Evolutionary conservation across 208 protist species (phyloP), one percentile per base, ranked within the genome.

Genomic region (Jaenimonas drosophilae): DNA sequence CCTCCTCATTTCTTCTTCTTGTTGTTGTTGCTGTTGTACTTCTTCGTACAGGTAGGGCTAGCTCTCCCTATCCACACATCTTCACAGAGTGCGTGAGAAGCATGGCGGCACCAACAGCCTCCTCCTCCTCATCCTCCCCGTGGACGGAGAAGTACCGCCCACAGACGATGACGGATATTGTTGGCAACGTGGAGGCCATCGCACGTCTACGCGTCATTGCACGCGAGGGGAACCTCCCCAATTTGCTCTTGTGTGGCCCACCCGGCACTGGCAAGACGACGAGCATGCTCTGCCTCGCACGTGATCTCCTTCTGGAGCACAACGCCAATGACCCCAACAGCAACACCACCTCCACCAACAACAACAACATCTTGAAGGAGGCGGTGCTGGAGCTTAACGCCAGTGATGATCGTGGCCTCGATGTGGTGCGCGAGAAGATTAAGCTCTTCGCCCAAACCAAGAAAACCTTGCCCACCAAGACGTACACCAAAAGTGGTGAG

Each of bases 131-230:
- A n/a, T n/a, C n/a, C n/a, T n/a, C n/a, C 21, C 97, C 97, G 38
- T 99, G 97, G 97, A 88, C 99, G 27, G 98, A 99, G 65, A 99
- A 99, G 76, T 99, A 99, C 67, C 76, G 98, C 21, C 98, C 98
- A 11, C 59, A 71, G 28, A 77, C 75, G 24, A 83, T 99, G 41
- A 59, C 83, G 4, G 97, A 99, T 49, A 86, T 99, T 37, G 97
- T 99, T 0, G 98, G 98, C 33, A 99, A 99, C 75, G 75, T 85
- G 41, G 96, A 98, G 29, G 96, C 95, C 20, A 88, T 99, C 14
- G 70, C 65, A 0, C 70, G 97, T 1, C 70, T 99, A 33, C 58
- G 89, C 57, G 82, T 98, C 4, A 98, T 99, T 30, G 80, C 97
- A 5, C 40, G 73, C 34, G 81, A 98, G 50, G 96, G 98, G 7